phyloP scores from a whole-genome alignment of 1,284 basidiomycete species.

The Moniliella sp. region DNA sequence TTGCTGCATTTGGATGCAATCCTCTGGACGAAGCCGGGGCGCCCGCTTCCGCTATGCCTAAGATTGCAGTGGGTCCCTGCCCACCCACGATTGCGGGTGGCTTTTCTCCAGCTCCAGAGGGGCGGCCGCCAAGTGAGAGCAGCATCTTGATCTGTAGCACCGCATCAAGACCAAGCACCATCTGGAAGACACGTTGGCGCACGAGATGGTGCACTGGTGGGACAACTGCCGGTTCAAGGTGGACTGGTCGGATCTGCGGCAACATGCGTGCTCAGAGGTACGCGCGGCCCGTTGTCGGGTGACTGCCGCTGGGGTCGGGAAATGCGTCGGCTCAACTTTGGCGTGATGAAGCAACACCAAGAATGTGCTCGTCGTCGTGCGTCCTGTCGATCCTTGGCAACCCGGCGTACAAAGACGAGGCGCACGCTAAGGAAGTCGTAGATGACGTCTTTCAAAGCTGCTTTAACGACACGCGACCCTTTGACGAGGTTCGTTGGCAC shows the following conservation, averaged over 20 bases:
- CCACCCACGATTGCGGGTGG: conserved; percentile 19
- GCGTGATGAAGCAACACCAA: conserved; percentile 81
- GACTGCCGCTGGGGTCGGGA: no score
- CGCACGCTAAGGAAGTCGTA: conserved; percentile 61
- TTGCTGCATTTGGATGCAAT: conserved; percentile 18
- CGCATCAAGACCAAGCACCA: conserved; percentile 49
- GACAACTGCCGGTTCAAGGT: conserved; percentile 84
- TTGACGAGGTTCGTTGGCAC: conserved; percentile 86
- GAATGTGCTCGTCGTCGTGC: conserved; percentile 74
- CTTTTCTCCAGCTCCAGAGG: conserved; percentile 21
- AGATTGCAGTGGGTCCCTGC: conserved; percentile 19
- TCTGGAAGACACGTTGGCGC: conserved; percentile 74
- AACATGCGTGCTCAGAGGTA: conserved; percentile 87
- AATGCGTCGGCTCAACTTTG: conserved; percentile 46
- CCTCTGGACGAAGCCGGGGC: conserved; percentile 5
- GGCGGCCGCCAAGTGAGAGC: conserved; percentile 7
- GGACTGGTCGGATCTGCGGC: conserved; percentile 67
- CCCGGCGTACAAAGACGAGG: conserved; percentile 50
- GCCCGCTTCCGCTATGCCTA: no score
- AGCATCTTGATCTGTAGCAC: conserved; percentile 23
- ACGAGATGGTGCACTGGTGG: conserved; percentile 88
- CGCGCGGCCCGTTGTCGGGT: no score
- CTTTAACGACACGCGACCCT: conserved; percentile 80
- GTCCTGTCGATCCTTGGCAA: conserved; percentile 54
- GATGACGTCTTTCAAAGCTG: conserved; percentile 93